Conservation (phyloP, 495 filamentous ascomycete species). For the Rostrohypoxylon terebratum region DNA sequence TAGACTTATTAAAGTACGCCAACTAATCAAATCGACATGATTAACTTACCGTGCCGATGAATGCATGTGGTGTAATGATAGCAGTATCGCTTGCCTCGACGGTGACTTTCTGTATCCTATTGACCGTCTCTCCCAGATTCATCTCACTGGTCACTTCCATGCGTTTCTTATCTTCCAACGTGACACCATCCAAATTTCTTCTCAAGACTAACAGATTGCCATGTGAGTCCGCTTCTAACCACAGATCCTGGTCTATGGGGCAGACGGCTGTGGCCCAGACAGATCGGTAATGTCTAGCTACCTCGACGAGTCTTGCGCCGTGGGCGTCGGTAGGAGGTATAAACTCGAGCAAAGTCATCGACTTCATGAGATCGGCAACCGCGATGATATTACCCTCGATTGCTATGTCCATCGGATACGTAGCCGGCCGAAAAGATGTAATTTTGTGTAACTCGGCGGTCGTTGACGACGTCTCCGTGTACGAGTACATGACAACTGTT, state of each 20-base stretch:
- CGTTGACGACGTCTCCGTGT: conserved; percentile 61
- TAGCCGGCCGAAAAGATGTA: conserved; percentile 82
- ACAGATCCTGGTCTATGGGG: conserved; percentile 75
- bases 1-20: conserved; percentile 7
- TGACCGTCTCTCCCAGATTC: conserved; percentile 90
- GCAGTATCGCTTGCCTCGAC: conserved; percentile 70
- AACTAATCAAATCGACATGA: neutral
- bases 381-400: conserved; percentile 78
- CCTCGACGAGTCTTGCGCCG: conserved; percentile 70
- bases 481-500: conserved; percentile 76
- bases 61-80: conserved; percentile 82
- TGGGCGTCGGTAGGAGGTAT: conserved; percentile 57
- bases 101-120: conserved; percentile 72
- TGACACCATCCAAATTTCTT: conserved; percentile 76
- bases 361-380: conserved; percentile 95
- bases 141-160: conserved; percentile 83
- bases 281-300: conserved; percentile 82
- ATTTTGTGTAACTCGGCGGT: conserved; percentile 70
- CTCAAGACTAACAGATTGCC: conserved; percentile 86
- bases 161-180: conserved; percentile 75
- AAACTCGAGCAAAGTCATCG: conserved; percentile 79
- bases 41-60: conserved; percentile 83
- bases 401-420: conserved; percentile 85
- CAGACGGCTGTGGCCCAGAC: conserved; percentile 83
- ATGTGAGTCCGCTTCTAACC: conserved; percentile 83